Percentiles rank a stretch among this genome's conserved stretches.
Conservation (phyloP, 305 asterid species). For the Fraxinus latifolia region DNA sequence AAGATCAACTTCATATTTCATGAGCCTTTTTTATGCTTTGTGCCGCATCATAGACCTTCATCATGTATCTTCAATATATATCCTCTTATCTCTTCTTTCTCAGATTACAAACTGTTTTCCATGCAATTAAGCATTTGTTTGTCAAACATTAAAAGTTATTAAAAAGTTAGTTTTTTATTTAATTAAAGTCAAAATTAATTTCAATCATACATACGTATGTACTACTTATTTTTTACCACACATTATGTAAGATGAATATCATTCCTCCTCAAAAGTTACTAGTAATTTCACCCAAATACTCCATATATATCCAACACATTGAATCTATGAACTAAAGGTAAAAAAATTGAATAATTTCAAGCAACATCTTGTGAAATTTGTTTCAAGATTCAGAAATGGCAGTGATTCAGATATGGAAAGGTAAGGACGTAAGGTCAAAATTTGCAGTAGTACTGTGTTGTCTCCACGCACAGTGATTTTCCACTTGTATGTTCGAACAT, state of each 20-base stretch:
- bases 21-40: neutral
- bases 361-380: neutral
- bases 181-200: neutral
- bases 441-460: constrained; percentile 15
- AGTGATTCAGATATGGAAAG: constrained; percentile 37
- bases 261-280: too few relatives aligned
- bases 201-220: neutral
- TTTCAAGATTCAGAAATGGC: constrained; percentile 23
- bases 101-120: neutral
- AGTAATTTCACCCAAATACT: too few relatives aligned
- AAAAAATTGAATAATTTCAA: neutral
- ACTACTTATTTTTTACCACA: neutral
- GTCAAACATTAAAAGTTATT: too few relatives aligned
- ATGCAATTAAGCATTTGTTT: too few relatives aligned
- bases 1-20: too few relatives aligned
- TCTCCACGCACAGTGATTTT: constrained; percentile 31
- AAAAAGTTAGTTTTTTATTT: too few relatives aligned
- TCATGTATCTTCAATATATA: neutral
- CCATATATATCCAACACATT: neutral
- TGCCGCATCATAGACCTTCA: neutral
- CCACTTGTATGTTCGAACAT: constrained; percentile 16
- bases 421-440: constrained; percentile 28
- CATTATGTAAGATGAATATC: too few relatives aligned
- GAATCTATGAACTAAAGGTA: neutral
- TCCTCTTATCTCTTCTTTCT: neutral